A percentile compares a stretch with the other conserved stretches of the same genome.
These are phyloP conservation scores for Hericium erinaceus DNA, from an alignment of 768 basidiomycete genomes.

Conservation along the genomic window DNA sequence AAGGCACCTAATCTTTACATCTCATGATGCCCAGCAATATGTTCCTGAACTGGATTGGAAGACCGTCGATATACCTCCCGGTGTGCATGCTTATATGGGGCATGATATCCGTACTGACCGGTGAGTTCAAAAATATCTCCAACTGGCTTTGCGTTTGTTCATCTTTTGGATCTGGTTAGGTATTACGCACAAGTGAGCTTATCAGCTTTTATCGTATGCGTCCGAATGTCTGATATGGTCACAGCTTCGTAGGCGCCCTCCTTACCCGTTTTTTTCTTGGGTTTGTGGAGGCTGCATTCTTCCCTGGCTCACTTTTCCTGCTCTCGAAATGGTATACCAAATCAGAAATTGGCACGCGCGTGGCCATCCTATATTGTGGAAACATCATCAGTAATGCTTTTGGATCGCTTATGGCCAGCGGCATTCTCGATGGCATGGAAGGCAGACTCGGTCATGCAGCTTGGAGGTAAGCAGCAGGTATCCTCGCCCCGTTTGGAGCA, in stretches of 20 bases:
- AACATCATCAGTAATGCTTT: conserved; percentile 74
- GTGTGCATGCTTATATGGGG: conserved; percentile 69
- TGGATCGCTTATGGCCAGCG: conserved; percentile 66
- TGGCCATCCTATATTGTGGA: conserved; percentile 60
- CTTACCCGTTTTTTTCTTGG: conserved; percentile 68
- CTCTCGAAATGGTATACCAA: conserved; percentile 65
- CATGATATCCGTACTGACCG: conserved; percentile 32
- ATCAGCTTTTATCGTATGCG: not conserved
- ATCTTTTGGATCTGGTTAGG: not conserved
- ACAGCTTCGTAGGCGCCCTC: conserved; percentile 45
- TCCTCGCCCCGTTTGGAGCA: not conserved
- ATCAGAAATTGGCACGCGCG: conserved; percentile 57
- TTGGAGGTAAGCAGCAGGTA: conserved; percentile 45
- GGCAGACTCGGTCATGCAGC: conserved; percentile 55
- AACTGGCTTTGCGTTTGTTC: too few relatives aligned
- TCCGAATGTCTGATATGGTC: not conserved
- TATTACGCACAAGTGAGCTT: not conserved
- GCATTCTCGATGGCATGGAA: conserved; percentile 62
- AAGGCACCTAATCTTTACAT: not conserved
- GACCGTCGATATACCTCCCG: conserved; percentile 62
- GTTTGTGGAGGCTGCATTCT: conserved; percentile 47
- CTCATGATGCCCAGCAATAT: conserved; percentile 43
- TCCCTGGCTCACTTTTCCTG: conserved; percentile 54
- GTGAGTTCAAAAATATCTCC: conserved; percentile 13
- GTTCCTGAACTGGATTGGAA: conserved; percentile 56